phyloP scores from a whole-genome alignment of 2,329 filamentous ascomycete species.

The Leptoxyphium fumago region DNA sequence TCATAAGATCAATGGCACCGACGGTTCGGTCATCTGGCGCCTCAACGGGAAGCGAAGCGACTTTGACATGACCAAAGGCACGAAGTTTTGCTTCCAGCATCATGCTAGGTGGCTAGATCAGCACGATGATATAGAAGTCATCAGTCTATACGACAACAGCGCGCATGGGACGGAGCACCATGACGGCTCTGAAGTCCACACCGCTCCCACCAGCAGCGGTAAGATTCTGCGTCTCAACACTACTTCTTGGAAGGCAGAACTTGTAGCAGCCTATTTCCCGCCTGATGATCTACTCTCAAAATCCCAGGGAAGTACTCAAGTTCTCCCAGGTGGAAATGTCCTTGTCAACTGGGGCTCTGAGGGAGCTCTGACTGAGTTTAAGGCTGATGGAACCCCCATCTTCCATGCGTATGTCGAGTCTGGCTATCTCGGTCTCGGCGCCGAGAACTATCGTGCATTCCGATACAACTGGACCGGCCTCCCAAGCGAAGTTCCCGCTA shows the following conservation, averaged over 20 bases:
- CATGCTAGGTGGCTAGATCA: constrained; percentile 28
- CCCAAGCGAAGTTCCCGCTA: constrained; percentile 19
- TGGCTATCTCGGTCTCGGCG: constrained; percentile 1
- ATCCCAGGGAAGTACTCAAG: constrained; percentile 34
- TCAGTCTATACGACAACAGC: constrained; percentile 38
- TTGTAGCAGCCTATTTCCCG: constrained; percentile 4
- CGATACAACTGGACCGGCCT: constrained; percentile 34
- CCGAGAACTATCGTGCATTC: constrained; percentile 32
- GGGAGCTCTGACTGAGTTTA: constrained; percentile 21
- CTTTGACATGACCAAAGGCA: constrained; percentile 13
- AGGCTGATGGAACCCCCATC: constrained; percentile 29
- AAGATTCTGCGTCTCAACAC: constrained; percentile 2
- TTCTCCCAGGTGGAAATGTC: constrained; percentile 35
- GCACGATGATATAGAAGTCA: constrained; percentile 26
- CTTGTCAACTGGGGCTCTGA: constrained; percentile 38
- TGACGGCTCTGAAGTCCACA: constrained; percentile 3
- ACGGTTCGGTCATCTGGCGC: constrained; percentile 35
- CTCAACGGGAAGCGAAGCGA: constrained; percentile 13
- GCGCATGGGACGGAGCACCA: constrained; percentile 13
- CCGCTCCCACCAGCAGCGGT: constrained; percentile 4
- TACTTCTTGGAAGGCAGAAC: constrained; percentile 4
- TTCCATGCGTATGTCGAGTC: constrained; percentile 32
- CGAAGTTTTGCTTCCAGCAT: constrained; percentile 32
- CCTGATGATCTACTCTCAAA: constrained; percentile 24
- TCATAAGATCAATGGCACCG: constrained; percentile 29